Evolutionary conservation across 306 rosid genomes (phyloP), one percentile per base, ranked within the genome.

Genomic region (Lathyrus oleraceus): DNA sequence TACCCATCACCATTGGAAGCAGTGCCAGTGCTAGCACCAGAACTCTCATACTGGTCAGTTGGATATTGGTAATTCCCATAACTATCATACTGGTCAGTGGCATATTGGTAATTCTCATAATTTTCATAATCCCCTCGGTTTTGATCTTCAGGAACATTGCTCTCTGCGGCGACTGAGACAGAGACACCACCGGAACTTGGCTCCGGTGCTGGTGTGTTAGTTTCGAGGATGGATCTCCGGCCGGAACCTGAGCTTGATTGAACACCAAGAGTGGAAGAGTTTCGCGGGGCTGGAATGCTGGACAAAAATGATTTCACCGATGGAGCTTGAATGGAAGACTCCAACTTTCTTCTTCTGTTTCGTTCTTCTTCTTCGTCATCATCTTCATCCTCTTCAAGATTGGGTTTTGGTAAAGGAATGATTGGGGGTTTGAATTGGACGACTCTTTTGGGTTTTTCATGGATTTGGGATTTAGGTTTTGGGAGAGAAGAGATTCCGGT

Each of bases 391-490:
- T 88, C 88, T 6, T 79, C 83, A 39, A 52, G 44, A 2, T 77
- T 64, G 39, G 84, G 78, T 59, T 78, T 84, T 0, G 71, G 25
- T 20, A 81, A 66, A 25, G 87, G 74, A 38, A 79, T 77, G 2
- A 84, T 23, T 4, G 97, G 98, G 28, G 96, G 97, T 76, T 56
- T 86, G 81, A 94, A 87, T 79, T 83, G 88, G 47, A 91, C 88
- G 32, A 94, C 83, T 71, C 78, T 83, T 72, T 85, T 94, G 47
- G 85, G 69, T 36, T 81, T 67, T 14, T 32, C 25, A 9, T 71
- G 54, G 10, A 70, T 75, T 81, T 77, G 78, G 72, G 89, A 82
- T 47, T 87, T 92, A 60, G 98, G 88, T 25, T 54, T 73, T 1
- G 95, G 81, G 15, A 75, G 83, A 9, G 79, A 58, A 51, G 32